Percentiles rank a stretch among this genome's conserved stretches.
Evolutionary conservation across 2,329 filamentous ascomycete genomes (phyloP).

Genomic region (Ceratocystis lukuohia): DNA sequence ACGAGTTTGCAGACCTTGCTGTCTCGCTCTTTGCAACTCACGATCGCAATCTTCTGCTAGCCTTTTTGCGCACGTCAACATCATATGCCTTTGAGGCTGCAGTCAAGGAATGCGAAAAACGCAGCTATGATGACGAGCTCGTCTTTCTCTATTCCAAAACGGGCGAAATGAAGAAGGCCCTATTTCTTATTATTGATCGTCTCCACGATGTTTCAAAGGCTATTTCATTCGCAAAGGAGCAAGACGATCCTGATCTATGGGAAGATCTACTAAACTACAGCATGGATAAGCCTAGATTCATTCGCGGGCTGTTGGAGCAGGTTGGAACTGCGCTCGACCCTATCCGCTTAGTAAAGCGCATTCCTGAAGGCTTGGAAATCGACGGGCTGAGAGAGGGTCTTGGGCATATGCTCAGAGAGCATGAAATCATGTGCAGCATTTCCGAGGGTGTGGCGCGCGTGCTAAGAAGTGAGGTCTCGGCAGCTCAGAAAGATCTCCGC

Average conservation of each 20-base stretch:
- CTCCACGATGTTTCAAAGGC: constrained; percentile 82
- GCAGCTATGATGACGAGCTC: constrained; percentile 78
- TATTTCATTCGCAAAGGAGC: constrained; percentile 86
- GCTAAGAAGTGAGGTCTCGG: constrained; percentile 71
- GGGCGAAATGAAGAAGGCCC: constrained; percentile 78
- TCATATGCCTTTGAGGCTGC: constrained; percentile 79
- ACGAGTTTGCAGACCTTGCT: constrained; percentile 75
- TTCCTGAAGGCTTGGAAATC: constrained; percentile 86
- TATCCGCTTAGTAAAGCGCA: constrained; percentile 75
- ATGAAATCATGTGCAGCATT: constrained; percentile 89
- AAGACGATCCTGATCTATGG: constrained; percentile 87
- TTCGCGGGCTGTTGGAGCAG: constrained; percentile 79
- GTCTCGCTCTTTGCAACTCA: constrained; percentile 77
- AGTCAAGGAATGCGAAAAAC: constrained; percentile 63
- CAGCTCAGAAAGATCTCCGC: constrained; percentile 67
- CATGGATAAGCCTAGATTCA: constrained; percentile 96
- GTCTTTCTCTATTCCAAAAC: constrained; percentile 93
- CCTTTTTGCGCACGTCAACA: constrained; percentile 72
- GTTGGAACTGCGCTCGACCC: constrained; percentile 90
- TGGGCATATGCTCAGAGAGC: constrained; percentile 82
- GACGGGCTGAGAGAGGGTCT: constrained; percentile 80
- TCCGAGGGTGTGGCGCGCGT: constrained; percentile 80
- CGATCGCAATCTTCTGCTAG: constrained; percentile 67
- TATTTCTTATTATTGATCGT: constrained; percentile 89
- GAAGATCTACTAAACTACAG: constrained; percentile 87